Conservation (phyloP, 1,284 basidiomycete genomes). For the Amylostereum areolatum region DNA sequence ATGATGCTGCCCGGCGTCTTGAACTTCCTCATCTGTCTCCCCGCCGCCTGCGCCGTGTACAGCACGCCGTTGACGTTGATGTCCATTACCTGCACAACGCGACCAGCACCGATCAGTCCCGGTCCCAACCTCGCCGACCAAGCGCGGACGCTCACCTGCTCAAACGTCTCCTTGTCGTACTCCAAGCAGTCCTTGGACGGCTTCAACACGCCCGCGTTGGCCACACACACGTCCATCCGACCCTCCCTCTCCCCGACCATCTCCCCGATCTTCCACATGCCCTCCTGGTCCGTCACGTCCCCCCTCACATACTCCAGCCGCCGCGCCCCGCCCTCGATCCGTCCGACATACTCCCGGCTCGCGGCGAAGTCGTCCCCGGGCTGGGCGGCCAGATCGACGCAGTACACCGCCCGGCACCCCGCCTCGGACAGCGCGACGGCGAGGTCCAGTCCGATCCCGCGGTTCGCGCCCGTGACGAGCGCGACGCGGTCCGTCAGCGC, state of each 20-base stretch:
- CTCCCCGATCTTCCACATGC: conserved; percentile 46
- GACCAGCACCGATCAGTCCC: too few species aligned
- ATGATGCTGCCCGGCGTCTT: conserved; percentile 37
- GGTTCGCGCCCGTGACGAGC: conserved; percentile 73
- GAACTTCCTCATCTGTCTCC: conserved; percentile 30
- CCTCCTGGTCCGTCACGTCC: conserved; percentile 56
- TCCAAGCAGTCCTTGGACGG: conserved; percentile 56
- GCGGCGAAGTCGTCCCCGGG: conserved; percentile 64
- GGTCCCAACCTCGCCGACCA: too few species aligned
- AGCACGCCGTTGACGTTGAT: conserved; percentile 39
- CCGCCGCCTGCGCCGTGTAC: conserved; percentile 34
- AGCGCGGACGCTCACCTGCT: conserved; percentile 37
- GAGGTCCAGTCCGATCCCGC: conserved; percentile 79
- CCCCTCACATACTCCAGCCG: conserved; percentile 60
- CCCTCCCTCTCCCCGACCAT: conserved; percentile 57
- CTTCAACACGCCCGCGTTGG: conserved; percentile 71
- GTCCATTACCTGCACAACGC: conserved; percentile 27
- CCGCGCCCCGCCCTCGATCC: conserved; percentile 41
- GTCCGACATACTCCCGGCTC: conserved; percentile 46
- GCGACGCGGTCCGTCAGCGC: conserved; percentile 67
- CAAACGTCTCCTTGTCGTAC: conserved; percentile 64
- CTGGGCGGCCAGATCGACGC: conserved; percentile 60
- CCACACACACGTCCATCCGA: conserved; percentile 66
- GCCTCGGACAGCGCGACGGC: conserved; percentile 71
- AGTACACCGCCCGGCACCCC: conserved; percentile 69